Evolutionary conservation across 441 rosid species (phyloP).

Genomic region (Monsonia emarginata): DNA sequence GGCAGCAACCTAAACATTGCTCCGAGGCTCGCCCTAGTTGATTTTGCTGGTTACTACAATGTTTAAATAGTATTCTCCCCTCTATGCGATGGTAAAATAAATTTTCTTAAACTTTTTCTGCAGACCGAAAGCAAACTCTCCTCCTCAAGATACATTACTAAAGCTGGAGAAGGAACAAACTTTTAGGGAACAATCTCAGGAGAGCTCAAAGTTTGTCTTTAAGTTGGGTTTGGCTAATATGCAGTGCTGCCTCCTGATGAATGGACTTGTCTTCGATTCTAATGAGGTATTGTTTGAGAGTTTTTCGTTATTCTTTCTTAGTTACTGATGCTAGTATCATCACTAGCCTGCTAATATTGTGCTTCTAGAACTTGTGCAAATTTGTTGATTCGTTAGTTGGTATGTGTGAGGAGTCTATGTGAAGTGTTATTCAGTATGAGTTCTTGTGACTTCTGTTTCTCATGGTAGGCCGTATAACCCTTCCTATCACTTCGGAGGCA

Average conservation of each 20-base stretch:
- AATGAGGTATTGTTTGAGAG: constrained; percentile 53
- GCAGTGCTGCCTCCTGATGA: constrained; percentile 77
- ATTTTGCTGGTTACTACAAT: background rate
- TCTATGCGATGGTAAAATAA: background rate
- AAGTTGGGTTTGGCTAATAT: constrained; percentile 78
- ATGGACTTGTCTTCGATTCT: constrained; percentile 86
- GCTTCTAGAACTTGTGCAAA: background rate
- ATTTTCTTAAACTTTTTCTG: constrained; percentile 16
- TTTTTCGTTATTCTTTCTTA: constrained; percentile 2
- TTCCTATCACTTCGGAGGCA: background rate
- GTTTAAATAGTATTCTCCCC: background rate
- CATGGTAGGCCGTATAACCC: background rate
- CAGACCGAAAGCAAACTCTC: constrained; percentile 73
- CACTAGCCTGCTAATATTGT: background rate
- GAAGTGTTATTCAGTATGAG: background rate
- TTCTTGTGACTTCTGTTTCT: background rate
- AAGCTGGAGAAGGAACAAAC: constrained; percentile 72
- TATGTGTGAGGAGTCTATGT: background rate
- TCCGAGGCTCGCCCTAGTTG: background rate
- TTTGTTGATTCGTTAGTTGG: background rate
- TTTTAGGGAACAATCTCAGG: constrained; percentile 48
- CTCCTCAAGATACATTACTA: constrained; percentile 75
- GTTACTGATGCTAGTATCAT: background rate
- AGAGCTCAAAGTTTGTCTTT: constrained; percentile 74
- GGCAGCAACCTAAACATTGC: background rate